Conservation (phyloP, 208 protist genomes). For the Crithidia thermophila region DNA sequence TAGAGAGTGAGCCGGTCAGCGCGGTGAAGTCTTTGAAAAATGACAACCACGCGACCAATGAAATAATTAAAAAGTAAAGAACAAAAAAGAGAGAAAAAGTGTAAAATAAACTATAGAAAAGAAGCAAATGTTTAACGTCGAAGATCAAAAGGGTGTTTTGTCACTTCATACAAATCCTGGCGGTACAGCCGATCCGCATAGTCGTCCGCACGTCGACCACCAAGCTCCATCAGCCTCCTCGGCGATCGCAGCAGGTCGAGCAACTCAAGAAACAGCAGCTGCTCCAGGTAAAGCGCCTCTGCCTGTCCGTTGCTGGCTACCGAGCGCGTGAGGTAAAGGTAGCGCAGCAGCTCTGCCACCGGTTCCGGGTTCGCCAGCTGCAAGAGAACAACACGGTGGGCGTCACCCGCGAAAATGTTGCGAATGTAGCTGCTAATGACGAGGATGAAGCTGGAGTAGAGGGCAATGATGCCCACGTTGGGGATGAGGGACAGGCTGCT, state of each 20-base stretch:
- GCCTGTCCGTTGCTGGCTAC: conserved; percentile 45
- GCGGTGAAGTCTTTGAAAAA: too few relatives aligned
- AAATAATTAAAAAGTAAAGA: not conserved
- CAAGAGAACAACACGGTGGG: conserved; percentile 48
- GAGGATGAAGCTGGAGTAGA: conserved; percentile 83
- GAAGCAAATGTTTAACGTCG: too few relatives aligned
- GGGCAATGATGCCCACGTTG: conserved; percentile 66
- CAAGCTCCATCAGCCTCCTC: conserved; percentile 40
- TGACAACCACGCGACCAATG: not conserved
- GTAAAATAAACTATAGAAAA: conserved; percentile 4
- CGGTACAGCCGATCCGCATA: conserved; percentile 37
- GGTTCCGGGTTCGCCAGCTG: conserved; percentile 66
- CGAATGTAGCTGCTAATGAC: conserved; percentile 64
- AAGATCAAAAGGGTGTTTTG: conserved; percentile 38
- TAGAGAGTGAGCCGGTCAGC: too few relatives aligned
- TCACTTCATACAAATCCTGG: conserved; percentile 25
- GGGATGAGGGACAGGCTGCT: conserved; percentile 53
- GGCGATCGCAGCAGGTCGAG: conserved; percentile 68
- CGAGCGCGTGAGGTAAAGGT: conserved; percentile 61
- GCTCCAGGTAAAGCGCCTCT: conserved; percentile 56
- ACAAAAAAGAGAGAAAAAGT: not conserved
- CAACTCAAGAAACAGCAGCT: conserved; percentile 75
- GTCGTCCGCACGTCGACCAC: conserved; percentile 59
- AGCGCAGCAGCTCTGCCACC: conserved; percentile 51
- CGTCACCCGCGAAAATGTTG: conserved; percentile 48